These are phyloP conservation scores for Capsella rubella DNA, from an alignment of 441 rosid species.

Conservation along the genomic window DNA sequence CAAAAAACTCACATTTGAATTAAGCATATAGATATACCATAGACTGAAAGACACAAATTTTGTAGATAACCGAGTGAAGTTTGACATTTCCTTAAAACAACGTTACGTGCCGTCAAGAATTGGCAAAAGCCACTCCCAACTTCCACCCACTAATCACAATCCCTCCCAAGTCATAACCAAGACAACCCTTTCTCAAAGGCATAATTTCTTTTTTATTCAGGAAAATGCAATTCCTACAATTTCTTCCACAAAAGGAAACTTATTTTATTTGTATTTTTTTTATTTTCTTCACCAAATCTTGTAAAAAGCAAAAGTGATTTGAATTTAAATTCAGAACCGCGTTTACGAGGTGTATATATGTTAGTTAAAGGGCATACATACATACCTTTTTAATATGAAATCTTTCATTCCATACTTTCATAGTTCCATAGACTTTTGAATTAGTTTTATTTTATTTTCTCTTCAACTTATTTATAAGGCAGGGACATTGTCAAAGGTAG, in stretches of 20 bases:
- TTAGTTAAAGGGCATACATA: not conserved
- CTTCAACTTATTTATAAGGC: slow-evolving; percentile 1
- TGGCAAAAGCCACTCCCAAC: slow-evolving; percentile 42
- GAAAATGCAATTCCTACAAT: not conserved
- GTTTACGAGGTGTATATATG: slow-evolving; percentile 19
- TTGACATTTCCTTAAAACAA: slow-evolving; percentile 14
- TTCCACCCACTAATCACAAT: slow-evolving; percentile 19
- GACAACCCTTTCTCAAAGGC: not conserved
- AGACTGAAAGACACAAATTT: too few relatives aligned
- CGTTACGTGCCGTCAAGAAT: slow-evolving; percentile 44
- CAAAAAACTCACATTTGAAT: not conserved
- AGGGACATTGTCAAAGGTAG: slow-evolving; percentile 24
- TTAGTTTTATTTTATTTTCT: not conserved
- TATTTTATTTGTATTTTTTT: slow-evolving; percentile 11
- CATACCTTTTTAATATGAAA: not conserved
- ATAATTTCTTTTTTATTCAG: not conserved
- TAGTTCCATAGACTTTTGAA: slow-evolving; percentile 19
- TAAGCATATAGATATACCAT: not conserved
- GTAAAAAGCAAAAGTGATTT: slow-evolving; percentile 37
- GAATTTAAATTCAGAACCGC: slow-evolving; percentile 33
- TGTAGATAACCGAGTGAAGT: slow-evolving; percentile 2
- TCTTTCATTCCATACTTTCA: slow-evolving; percentile 21
- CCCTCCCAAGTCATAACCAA: slow-evolving; percentile 16
- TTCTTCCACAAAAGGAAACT: not conserved
- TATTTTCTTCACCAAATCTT: slow-evolving; percentile 35